Evolutionary conservation across 805 yeast genomes (phyloP).

Genomic region (Metschnikowia sp.): DNA sequence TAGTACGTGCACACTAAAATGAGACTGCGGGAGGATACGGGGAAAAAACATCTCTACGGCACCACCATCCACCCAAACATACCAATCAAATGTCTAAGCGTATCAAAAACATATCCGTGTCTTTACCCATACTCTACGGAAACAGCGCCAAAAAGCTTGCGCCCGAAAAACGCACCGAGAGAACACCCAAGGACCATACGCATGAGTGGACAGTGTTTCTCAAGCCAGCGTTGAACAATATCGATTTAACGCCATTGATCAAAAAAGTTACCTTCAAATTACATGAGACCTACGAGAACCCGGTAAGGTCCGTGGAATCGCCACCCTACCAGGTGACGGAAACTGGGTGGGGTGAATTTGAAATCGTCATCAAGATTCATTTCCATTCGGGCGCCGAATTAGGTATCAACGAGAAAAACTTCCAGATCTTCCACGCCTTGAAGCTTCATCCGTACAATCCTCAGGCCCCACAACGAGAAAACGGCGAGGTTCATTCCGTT

Average conservation of each 20-base stretch:
- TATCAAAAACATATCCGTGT: conserved; percentile 45
- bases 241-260: conserved; percentile 76
- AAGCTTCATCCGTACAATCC: conserved; percentile 84
- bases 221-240: conserved; percentile 63
- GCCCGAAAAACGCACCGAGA: conserved; percentile 43
- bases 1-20: too few species aligned
- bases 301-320: conserved; percentile 78
- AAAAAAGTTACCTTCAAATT: conserved; percentile 91
- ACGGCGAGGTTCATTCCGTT: conserved; percentile 42
- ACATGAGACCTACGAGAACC: conserved; percentile 88
- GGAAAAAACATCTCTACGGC: too few species aligned
- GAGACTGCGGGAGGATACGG: too few species aligned
- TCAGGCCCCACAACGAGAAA: conserved; percentile 34
- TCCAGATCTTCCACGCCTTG: conserved; percentile 82
- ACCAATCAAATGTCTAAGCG: conserved; percentile 18
- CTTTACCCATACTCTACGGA: conserved; percentile 80
- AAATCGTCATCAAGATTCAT: conserved; percentile 80
- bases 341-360: conserved; percentile 99
- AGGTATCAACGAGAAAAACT: conserved; percentile 71
- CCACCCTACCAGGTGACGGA: conserved; percentile 97
- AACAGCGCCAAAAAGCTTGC: conserved; percentile 69
- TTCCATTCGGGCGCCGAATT: conserved; percentile 73
- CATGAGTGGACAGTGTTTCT: conserved; percentile 95
- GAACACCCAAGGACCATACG: conserved; percentile 84
- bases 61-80: background rate